Base-by-base conservation (phyloP, 1,139 yeast genomes). In the Hanseniaspora uvarum region DNA sequence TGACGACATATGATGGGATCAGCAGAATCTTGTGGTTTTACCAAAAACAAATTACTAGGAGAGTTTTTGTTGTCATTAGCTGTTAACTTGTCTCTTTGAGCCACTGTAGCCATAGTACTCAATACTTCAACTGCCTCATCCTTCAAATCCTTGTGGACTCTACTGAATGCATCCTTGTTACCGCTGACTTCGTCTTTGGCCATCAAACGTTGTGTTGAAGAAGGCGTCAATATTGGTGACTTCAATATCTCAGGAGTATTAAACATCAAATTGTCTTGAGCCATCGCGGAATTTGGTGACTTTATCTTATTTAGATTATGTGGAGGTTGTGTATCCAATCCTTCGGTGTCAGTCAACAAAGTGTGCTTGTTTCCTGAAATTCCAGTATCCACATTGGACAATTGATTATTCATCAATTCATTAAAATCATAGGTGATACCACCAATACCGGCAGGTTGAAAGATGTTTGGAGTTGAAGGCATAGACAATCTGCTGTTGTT, bases 391-490 rank as follows among this genome's bases (percentile, higher is more conserved):
- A 5, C 36, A 30, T 44, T 44, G 4, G 18, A 5, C 11, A 38
- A 4, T 16, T 38, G 31, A 5, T 38, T 38, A 16, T 18, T 21
- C 23, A 66, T 55, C 24, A 65, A 48, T 40, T 67, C 70, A 55
- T 65, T 68, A 45, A 65, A 62, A 55, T 67, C 69, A 54, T 65
- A 64, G 3, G 65, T 63, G 11, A 65, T 63, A 56, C 68, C 68
- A 45, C 69, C 69, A 38, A 65, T 65, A 30, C 68, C 68, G 8
- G 68, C 68, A 4, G 68, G 64, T 23, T 67, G 67, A 44, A 63
- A 61, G 51, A 58, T 60, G 23, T 60, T 63, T 60, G 56, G 52
- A 4, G 55, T 47, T 23, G 39, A 41, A 5, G 53, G 49, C 26
- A 53, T 24, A 1, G 53, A 50, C 38, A 50, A 28, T 37, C 44